Conservation (phyloP, 129 eudicot genomes). For the Smallanthus sonchifolius region DNA sequence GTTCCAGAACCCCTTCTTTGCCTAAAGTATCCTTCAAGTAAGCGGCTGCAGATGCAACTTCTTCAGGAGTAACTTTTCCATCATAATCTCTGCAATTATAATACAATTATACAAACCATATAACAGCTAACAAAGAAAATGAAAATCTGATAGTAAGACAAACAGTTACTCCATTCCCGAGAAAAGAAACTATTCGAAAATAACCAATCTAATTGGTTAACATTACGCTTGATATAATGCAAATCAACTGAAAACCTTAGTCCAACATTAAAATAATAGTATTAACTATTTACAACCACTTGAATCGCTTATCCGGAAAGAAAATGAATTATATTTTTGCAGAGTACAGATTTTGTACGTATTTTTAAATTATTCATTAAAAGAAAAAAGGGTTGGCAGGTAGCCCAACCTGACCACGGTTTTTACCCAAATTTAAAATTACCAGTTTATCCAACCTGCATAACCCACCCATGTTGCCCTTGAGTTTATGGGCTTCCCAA, state of each 20-base stretch:
- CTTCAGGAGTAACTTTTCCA: constrained; percentile 96
- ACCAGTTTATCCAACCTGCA: background rate
- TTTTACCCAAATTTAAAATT: background rate
- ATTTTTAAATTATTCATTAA: background rate
- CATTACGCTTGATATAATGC: background rate
- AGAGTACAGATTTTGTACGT: background rate
- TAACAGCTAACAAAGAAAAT: background rate
- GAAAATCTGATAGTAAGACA: constrained; percentile 1
- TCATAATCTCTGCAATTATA: constrained; percentile 69
- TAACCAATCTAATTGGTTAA: background rate
- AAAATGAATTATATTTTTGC: background rate
- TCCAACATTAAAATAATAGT: background rate
- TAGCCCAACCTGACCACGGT: background rate
- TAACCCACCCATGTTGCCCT: background rate
- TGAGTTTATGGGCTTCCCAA: background rate
- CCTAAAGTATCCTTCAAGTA: constrained; percentile 91
- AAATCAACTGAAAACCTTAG: background rate
- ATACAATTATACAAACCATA: background rate
- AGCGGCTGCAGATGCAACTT: constrained; percentile 92
- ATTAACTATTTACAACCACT: background rate
- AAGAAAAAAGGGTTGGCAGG: background rate
- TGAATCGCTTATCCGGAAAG: background rate
- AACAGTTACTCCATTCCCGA: background rate
- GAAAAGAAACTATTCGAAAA: background rate
- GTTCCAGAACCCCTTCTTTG: constrained; percentile 92